phyloP scores from a whole-genome alignment of 1,139 yeast species.

The Zygoascus meyerae region DNA sequence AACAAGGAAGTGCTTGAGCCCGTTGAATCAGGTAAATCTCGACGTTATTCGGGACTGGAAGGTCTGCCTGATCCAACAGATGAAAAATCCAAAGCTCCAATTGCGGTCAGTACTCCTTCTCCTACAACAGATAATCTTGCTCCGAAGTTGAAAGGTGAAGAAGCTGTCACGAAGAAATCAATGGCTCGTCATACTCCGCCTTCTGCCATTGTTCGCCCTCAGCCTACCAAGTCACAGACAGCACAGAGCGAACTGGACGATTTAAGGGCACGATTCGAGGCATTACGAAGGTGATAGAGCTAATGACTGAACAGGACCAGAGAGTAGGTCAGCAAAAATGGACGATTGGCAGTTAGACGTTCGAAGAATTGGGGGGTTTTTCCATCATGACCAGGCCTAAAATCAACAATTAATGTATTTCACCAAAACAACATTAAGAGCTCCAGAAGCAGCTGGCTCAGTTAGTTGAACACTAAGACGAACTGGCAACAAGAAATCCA shows the following conservation, averaged over 20 bases:
- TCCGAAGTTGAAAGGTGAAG: constrained; percentile 29
- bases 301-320: too few relatives aligned
- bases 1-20: constrained; percentile 21
- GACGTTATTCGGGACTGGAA: constrained; percentile 22
- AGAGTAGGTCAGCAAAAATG: too few relatives aligned
- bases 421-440: too few relatives aligned
- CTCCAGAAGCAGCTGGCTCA: too few relatives aligned
- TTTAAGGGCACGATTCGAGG: constrained; percentile 50
- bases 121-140: constrained; percentile 43
- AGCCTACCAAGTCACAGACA: constrained; percentile 14
- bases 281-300: constrained; percentile 36
- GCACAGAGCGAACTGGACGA: constrained; percentile 43
- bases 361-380: too few relatives aligned
- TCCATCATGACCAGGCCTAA: too few relatives aligned
- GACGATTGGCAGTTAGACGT: too few relatives aligned
- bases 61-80: constrained; percentile 23
- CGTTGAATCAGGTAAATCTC: constrained; percentile 19
- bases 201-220: constrained; percentile 9
- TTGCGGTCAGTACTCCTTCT: constrained; percentile 42
- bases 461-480: too few relatives aligned
- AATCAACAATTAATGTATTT: too few relatives aligned
- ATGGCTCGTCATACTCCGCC: constrained; percentile 6
- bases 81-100: constrained; percentile 38
- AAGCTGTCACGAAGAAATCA: constrained; percentile 15
- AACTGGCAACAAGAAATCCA: too few relatives aligned